phyloP scores from a whole-genome alignment of 805 yeast genomes.

The Maudiozyma turicensis region DNA sequence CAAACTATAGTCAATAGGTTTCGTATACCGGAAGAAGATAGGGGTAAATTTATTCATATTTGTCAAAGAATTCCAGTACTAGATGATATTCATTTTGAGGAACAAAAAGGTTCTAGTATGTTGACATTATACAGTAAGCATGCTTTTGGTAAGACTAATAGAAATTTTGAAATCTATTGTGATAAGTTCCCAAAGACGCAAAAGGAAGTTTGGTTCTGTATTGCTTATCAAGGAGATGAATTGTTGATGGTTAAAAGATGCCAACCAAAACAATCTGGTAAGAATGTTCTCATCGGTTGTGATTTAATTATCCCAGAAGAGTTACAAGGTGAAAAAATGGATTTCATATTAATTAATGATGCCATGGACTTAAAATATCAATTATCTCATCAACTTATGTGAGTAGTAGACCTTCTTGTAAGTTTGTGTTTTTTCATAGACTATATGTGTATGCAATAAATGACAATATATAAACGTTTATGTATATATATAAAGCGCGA shows the following conservation, averaged over 20 bases:
- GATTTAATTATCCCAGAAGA: conserved; percentile 42
- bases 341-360: conserved; percentile 51
- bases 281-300: conserved; percentile 29
- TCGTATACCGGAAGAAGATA: conserved; percentile 34
- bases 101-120: conserved; percentile 30
- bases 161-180: conserved; percentile 59
- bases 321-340: conserved; percentile 36
- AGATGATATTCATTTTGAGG: conserved; percentile 34
- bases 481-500: conserved; percentile 1
- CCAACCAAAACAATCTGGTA: conserved; percentile 40
- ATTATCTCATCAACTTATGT: conserved; percentile 13
- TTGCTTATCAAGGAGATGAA: conserved; percentile 45
- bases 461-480: not conserved
- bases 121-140: conserved; percentile 44
- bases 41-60: conserved; percentile 42
- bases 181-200: conserved; percentile 85
- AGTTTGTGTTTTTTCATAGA: no score
- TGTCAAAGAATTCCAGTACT: conserved; percentile 51
- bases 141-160: conserved; percentile 35
- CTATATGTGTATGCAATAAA: not conserved
- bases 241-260: conserved; percentile 65
- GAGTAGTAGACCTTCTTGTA: not conserved
- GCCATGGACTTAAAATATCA: conserved; percentile 49
- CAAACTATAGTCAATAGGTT: conserved; percentile 8
- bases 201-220: conserved; percentile 86